phyloP scores from a whole-genome alignment of 2,329 filamentous ascomycete genomes.

The Plectosphaerella cucumerina region DNA sequence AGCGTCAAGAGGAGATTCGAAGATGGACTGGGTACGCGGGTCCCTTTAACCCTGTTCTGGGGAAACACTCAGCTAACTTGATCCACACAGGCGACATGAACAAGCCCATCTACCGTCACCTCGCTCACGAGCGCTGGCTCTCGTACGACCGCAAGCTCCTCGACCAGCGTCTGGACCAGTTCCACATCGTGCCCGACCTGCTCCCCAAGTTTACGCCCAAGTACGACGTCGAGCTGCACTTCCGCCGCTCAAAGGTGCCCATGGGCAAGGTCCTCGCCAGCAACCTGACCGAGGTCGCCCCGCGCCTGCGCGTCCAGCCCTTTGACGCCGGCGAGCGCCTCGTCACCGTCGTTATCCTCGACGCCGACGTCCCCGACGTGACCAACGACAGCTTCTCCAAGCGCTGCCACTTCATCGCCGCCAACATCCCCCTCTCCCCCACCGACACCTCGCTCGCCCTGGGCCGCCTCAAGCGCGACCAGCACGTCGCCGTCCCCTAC shows the following conservation, averaged over 20 bases:
- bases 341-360: slow-evolving; percentile 79
- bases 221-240: slow-evolving; percentile 78
- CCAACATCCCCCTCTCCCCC: slow-evolving; percentile 52
- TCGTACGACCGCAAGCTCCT: slow-evolving; percentile 75
- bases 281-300: slow-evolving; percentile 65
- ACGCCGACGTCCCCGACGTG: slow-evolving; percentile 82
- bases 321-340: slow-evolving; percentile 80
- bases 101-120: slow-evolving; percentile 91
- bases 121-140: slow-evolving; percentile 85
- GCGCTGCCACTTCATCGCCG: slow-evolving; percentile 83
- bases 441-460: slow-evolving; percentile 61
- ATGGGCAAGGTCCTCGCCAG: slow-evolving; percentile 79
- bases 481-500: slow-evolving; percentile 75
- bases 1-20: slow-evolving; percentile 91
- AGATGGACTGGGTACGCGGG: slow-evolving; percentile 71
- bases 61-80: neutral
- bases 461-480: slow-evolving; percentile 50
- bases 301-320: slow-evolving; percentile 76
- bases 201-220: slow-evolving; percentile 74
- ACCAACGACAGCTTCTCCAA: slow-evolving; percentile 72
- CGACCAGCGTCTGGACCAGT: slow-evolving; percentile 79
- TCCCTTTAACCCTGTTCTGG: slow-evolving; percentile 6
- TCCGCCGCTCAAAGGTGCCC: slow-evolving; percentile 63
- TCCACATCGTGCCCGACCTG: slow-evolving; percentile 84
- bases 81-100: slow-evolving; percentile 75